Evolutionary conservation across 2,329 filamentous ascomycete species (phyloP), one percentile per base, ranked within the genome.

Genomic region (Fusarium staphyleae): DNA sequence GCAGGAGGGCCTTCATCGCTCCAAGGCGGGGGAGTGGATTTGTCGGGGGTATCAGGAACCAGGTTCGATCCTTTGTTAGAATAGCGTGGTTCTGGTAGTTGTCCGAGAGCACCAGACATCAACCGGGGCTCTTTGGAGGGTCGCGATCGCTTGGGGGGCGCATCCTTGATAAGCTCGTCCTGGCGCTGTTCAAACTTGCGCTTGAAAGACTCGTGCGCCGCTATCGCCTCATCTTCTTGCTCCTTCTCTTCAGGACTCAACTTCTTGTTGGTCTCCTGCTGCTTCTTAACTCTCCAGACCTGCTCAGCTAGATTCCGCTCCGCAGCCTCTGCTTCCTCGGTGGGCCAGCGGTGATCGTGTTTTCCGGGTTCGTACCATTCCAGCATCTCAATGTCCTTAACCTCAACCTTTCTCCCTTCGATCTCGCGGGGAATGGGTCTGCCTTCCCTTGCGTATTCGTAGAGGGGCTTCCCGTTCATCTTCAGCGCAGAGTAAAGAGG

Each of bases 381-480:
- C 7, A 96, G 69, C 52, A 98, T 74, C 71, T 96, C 90, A 63
- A 97, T 74, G 30, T 92, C 84, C 39, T 82, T 74, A 1, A 96
- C 90, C 45, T 91, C 86, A 32, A 98, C 90, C 2, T 89, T 84
- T 51, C 93, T 80, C 47, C 89, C 85, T 70, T 92, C 81, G 53
- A 99, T 95, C 71, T 96, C 89, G 49, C 88, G 81, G 0, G 95
- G 95, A 13, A 96, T 87, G 29, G 90, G 85, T 69, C 89, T 91
- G 13, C 95, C 95, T 71, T 93, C 91, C 41, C 95, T 83, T 15
- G 95, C 95, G 74, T 98, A 98, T 75, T 99, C 93, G 72, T 99
- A 99, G 41, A 97, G 81, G 28, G 91, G 89, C 78, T 97, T 97
- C 2, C 95, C 95, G 63, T 97, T 85, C 73, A 97, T 91, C 73